Evolutionary conservation across 768 basidiomycete species (phyloP).

Genomic region (Suillus spraguei): DNA sequence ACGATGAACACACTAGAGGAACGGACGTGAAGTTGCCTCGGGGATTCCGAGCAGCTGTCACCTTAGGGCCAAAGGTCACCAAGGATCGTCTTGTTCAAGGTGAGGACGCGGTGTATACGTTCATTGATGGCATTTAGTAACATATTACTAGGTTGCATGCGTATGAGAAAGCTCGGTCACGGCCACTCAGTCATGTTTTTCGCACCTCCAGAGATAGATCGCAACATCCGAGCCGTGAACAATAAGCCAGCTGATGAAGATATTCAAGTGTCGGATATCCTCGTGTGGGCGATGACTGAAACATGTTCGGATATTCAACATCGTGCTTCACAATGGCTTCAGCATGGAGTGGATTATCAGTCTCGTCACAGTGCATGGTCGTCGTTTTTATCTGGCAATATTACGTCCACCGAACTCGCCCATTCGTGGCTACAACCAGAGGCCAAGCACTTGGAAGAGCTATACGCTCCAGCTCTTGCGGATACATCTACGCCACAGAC

Average conservation of each 20-base stretch:
- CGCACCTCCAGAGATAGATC: slow-evolving; percentile 45
- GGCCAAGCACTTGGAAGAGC: not conserved
- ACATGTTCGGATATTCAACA: slow-evolving; percentile 43
- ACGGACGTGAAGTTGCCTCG: slow-evolving; percentile 54
- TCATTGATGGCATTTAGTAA: not conserved
- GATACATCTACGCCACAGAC: not conserved
- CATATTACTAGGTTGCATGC: slow-evolving; percentile 48
- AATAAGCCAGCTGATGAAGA: slow-evolving; percentile 11
- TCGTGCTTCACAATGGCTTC: slow-evolving; percentile 43
- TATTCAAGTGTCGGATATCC: slow-evolving; percentile 33
- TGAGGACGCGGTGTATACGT: slow-evolving; percentile 17
- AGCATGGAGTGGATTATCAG: slow-evolving; percentile 42
- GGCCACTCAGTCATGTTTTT: slow-evolving; percentile 52
- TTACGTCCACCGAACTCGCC: slow-evolving; percentile 9
- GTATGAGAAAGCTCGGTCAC: slow-evolving; percentile 51
- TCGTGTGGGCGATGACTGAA: slow-evolving; percentile 48
- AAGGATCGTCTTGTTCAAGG: slow-evolving; percentile 58
- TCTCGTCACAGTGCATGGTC: slow-evolving; percentile 27
- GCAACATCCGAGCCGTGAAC: slow-evolving; percentile 35
- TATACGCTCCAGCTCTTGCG: not conserved
- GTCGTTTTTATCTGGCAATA: slow-evolving; percentile 15
- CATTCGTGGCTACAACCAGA: slow-evolving; percentile 35
- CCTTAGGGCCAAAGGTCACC: slow-evolving; percentile 50
- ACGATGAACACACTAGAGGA: slow-evolving; percentile 50
- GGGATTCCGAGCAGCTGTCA: slow-evolving; percentile 44